These are phyloP conservation scores for Hypoxylon sp. DNA, from an alignment of 2,329 filamentous ascomycete species.

Conservation along the genomic window DNA sequence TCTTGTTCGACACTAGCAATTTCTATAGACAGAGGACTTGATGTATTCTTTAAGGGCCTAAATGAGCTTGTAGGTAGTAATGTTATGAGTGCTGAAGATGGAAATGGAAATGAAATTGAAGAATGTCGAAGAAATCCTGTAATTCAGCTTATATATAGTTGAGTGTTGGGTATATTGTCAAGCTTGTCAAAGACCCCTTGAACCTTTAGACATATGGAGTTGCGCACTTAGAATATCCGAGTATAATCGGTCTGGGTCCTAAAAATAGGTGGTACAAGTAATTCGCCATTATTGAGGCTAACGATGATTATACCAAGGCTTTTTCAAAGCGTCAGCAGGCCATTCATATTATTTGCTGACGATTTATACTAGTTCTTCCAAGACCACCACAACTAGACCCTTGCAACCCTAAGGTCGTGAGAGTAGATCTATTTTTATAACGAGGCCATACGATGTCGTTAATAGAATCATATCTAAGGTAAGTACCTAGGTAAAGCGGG, in stretches of 20 bases:
- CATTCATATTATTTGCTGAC: slow-evolving; percentile 4
- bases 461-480: not conserved
- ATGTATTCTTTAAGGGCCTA: not conserved
- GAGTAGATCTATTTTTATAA: not conserved
- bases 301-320: not conserved
- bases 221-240: not conserved
- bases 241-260: not conserved
- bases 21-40: not conserved
- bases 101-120: not conserved
- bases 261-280: not conserved
- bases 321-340: not conserved
- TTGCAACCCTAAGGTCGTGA: not conserved
- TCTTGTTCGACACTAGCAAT: not conserved
- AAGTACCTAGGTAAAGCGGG: not conserved
- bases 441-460: not conserved
- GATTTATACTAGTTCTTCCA: slow-evolving; percentile 9
- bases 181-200: not conserved
- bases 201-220: not conserved
- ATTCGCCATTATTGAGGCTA: too few relatives aligned
- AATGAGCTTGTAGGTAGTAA: not conserved
- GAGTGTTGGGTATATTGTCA: not conserved
- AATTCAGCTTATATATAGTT: not conserved
- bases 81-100: not conserved
- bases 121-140: not conserved
- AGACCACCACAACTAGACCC: not conserved